Base-by-base conservation (phyloP, 2,329 filamentous ascomycete genomes). In the Macrophomina phaseolina region DNA sequence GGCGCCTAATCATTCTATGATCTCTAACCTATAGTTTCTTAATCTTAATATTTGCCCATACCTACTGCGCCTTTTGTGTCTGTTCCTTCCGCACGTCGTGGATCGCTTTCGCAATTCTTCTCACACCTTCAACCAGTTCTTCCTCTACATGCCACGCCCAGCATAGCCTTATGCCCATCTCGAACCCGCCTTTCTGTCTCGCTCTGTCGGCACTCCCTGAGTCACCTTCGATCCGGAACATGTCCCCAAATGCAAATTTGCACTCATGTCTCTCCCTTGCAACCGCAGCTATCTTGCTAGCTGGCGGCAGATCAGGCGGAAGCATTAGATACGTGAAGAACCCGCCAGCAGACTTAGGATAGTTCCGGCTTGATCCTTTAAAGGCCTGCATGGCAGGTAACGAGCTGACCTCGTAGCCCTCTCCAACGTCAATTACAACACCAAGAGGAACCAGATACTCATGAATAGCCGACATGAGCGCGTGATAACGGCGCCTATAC, bases 241-340 rank as follows among this genome's bases (percentile, higher is more conserved):
- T 83, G 60, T 84, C 83, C 1, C 92, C 93, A 18, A 85, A 82
- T 28, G 89, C 90, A 23, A 95, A 82, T 23, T 88, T 83, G 64
- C 96, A 77, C 55, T 88, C 87, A 76, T 91, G 89, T 65, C 90
- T 86, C 23, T 82, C 78, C 72, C 84, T 80, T 14, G 89, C 89
- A 48, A 82, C 81, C 71, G 83, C 78, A 4, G 86, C 86, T 38
- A 93, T 80, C 7, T 84, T 82, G 32, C 79, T 79, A 34, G 85
- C 87, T 7, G 83, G 81, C 62, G 90, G 79, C 51, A 74, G 64
- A 69, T 76, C 69, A 0, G 89, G 88, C 3, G 96, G 77, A 1
- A 82, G 84, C 58, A 62, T 51, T 32, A 96, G 77, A 92, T 93
- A 97, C 55, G 96, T 81, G 76, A 97, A 97, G 75, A 94, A 97